Conservation (phyloP, 2,329 filamentous ascomycete species). For the Cladosporium oxysporum region DNA sequence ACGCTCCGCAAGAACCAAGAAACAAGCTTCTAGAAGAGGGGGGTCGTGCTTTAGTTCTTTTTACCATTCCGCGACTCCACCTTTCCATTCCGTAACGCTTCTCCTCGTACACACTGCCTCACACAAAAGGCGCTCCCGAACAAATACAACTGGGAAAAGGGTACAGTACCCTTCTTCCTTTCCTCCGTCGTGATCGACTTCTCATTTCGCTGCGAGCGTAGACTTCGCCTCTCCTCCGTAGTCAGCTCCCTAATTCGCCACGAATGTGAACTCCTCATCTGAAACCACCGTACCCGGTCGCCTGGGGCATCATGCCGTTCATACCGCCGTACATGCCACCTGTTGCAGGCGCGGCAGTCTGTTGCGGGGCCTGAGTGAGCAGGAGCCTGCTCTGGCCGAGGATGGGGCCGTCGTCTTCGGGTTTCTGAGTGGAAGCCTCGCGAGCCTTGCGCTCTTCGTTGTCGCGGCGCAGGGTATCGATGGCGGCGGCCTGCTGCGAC, state of each 20-base stretch:
- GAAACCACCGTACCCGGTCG: conserved; percentile 56
- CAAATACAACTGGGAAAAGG: conserved; percentile 3
- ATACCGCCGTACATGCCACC: conserved; percentile 54
- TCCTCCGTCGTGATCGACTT: neutral
- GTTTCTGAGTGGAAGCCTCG: conserved; percentile 76
- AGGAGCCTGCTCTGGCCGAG: conserved; percentile 85
- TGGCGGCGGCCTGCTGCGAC: conserved; percentile 82
- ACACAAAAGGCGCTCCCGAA: neutral
- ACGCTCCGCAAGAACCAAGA: neutral
- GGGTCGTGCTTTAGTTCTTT: conserved; percentile 2
- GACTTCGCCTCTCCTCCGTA: neutral
- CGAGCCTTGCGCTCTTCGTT: conserved; percentile 86
- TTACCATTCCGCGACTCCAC: neutral
- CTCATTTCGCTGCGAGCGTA: neutral
- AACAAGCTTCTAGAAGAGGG: neutral
- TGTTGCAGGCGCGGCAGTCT: conserved; percentile 60
- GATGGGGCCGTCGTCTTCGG: conserved; percentile 92
- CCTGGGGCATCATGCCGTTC: conserved; percentile 87
- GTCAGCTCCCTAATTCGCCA: neutral
- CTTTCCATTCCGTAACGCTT: neutral
- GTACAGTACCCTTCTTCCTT: neutral
- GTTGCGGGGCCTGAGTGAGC: conserved; percentile 84
- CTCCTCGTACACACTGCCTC: neutral
- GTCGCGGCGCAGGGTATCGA: conserved; percentile 84
- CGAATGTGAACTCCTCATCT: conserved; percentile 22